Percentiles rank a stretch among this genome's conserved stretches.
Conservation (phyloP, 495 filamentous ascomycete species). For the Trichoderma reesei region DNA sequence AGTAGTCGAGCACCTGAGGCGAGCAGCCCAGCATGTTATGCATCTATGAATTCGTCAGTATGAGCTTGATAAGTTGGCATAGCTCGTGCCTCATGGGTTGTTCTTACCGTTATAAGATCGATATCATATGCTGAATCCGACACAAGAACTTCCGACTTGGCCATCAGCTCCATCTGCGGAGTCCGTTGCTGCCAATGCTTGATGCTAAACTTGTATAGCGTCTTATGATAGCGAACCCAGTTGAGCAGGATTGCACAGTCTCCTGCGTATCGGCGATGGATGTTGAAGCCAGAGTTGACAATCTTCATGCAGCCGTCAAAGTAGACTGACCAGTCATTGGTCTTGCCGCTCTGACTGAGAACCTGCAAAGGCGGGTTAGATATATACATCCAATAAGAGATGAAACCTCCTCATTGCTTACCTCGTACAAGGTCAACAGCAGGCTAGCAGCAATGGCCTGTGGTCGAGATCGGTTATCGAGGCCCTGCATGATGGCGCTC, state of each 20-base stretch:
- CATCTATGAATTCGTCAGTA: slow-evolving; percentile 12
- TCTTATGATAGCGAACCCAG: slow-evolving; percentile 19
- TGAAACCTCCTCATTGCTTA: neutral
- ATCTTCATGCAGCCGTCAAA: slow-evolving; percentile 17
- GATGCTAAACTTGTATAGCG: slow-evolving; percentile 17
- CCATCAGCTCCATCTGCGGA: slow-evolving; percentile 10
- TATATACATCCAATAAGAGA: neutral
- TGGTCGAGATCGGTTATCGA: slow-evolving; percentile 8
- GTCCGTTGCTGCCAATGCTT: slow-evolving; percentile 15
- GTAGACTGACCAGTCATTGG: slow-evolving; percentile 15
- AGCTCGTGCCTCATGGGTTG: neutral
- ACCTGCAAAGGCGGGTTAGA: neutral
- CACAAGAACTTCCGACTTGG: slow-evolving; percentile 14
- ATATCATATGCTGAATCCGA: slow-evolving; percentile 11
- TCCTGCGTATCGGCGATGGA: slow-evolving; percentile 14
- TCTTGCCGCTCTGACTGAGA: slow-evolving; percentile 1
- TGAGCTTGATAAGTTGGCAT: neutral
- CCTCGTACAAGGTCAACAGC: slow-evolving; percentile 16
- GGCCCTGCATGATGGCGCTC: slow-evolving; percentile 2
- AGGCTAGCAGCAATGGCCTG: slow-evolving; percentile 18
- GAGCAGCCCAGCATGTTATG: slow-evolving; percentile 16
- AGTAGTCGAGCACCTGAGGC: slow-evolving; percentile 15
- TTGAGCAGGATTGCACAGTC: slow-evolving; percentile 17
- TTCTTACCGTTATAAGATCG: neutral
- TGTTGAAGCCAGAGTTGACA: slow-evolving; percentile 12